Base-by-base conservation (phyloP, 2,329 filamentous ascomycete species). In the Trichophyton mentagrophytes region DNA sequence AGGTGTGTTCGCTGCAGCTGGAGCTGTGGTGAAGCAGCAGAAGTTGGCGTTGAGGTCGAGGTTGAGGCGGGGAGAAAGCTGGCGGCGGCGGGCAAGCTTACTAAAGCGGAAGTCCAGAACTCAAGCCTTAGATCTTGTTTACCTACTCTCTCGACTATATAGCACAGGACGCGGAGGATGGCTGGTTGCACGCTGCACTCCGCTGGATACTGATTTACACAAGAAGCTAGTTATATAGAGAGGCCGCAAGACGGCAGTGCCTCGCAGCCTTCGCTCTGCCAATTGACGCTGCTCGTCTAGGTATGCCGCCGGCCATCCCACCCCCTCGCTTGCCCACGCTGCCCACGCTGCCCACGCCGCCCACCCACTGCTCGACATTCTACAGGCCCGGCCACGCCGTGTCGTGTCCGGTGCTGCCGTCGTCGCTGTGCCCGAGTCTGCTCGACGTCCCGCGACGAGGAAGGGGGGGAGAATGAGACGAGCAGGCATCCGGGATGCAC, bases 1-100 rank as follows among this genome's bases (percentile, higher is more conserved):
- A 30, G 27, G 27, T n/a, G 47, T 51, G 17, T 25, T 51, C 9
- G 13, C 42, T 62, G 62, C 27, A 30, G 27, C 27, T 30, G 27
- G 27, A 65, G 65, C 60, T 64, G 66, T 62, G 38, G 38, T 63
- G 67, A 62, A 66, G 63, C 63, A 64, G 67, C 64, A 67, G 17
- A 65, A 9, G 36, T 38, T 42, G 38, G 5, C 15, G 38, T 13
- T 42, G 17, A 9, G 38, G 53, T n/a, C 9, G 27, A 57, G 11
- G 25, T 6, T 38, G 53, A 36, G 27, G 30, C 53, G 53, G 53
- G 53, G 36, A 51, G 47, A 51, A 25, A 11, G 15, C 27, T 30
- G 27, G 27, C 27, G 27, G 27, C 27, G 27, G 47, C 15, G 8
- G 47, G 17, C 17, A 20, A 20, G 47, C 30, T 51, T 20, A 51